A percentile compares a stretch with the other conserved stretches of the same genome.
These are phyloP conservation scores for Podospora appendiculata DNA, from an alignment of 495 filamentous ascomycete genomes.

Conservation along the genomic window DNA sequence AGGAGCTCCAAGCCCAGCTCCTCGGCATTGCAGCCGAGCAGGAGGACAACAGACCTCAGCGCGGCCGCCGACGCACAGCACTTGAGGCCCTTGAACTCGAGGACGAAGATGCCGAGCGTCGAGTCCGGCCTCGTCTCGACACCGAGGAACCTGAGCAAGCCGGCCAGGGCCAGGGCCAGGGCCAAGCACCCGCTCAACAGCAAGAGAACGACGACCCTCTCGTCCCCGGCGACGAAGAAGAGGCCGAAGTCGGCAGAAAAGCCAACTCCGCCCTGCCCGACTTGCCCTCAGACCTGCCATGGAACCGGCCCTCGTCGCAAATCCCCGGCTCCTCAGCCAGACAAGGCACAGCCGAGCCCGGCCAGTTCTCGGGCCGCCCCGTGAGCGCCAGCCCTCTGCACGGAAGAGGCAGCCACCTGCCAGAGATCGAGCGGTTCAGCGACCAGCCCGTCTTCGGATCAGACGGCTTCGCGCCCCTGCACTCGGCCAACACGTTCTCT, in stretches of 20 bases:
- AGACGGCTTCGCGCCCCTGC: constrained; percentile 19
- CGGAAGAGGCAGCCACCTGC: constrained; percentile 21
- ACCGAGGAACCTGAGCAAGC: constrained; percentile 1
- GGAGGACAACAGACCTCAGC: constrained; percentile 10
- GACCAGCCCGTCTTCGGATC: constrained; percentile 24
- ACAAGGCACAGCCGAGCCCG: constrained; percentile 16
- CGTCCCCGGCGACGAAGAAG: constrained; percentile 9
- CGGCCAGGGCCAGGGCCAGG: not conserved
- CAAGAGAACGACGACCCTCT: constrained; percentile 2
- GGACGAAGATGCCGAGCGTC: constrained; percentile 14
- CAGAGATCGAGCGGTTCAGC: constrained; percentile 33
- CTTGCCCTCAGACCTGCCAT: constrained; percentile 33
- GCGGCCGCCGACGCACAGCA: constrained; percentile 12
- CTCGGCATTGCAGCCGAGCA: constrained; percentile 16
- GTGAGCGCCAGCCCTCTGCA: constrained; percentile 31
- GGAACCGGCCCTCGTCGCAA: constrained; percentile 36
- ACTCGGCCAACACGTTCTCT: constrained; percentile 6
- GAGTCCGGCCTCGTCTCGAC: constrained; percentile 22
- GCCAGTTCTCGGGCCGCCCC: constrained; percentile 13
- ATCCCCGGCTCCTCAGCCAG: constrained; percentile 32
- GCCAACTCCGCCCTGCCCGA: constrained; percentile 28
- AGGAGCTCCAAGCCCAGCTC: constrained; percentile 20
- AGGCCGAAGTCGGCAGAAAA: constrained; percentile 31
- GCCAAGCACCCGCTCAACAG: constrained; percentile 4
- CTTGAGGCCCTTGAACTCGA: constrained; percentile 17